phyloP scores from a whole-genome alignment of 2,329 filamentous ascomycete species.

The Chaetothyriales sp. region DNA sequence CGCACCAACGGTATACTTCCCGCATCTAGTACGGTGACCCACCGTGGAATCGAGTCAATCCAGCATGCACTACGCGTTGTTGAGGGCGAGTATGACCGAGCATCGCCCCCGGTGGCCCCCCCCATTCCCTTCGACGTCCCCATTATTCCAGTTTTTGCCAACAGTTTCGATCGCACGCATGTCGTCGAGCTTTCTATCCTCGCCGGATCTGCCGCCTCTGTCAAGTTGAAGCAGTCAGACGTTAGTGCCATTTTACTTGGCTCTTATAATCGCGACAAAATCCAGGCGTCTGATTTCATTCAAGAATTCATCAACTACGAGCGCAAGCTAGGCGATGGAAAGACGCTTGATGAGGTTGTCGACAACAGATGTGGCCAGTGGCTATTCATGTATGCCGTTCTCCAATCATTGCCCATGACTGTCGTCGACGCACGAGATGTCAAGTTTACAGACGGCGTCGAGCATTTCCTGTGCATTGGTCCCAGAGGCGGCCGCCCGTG shows the following conservation, averaged over 20 bases:
- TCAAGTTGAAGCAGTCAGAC: constrained; percentile 64
- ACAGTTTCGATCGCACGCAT: constrained; percentile 44
- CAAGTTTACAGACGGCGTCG: constrained; percentile 32
- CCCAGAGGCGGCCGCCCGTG: constrained; percentile 36
- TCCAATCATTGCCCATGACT: constrained; percentile 36
- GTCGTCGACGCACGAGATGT: constrained; percentile 37
- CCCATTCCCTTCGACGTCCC: constrained; percentile 85
- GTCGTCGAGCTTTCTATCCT: constrained; percentile 36
- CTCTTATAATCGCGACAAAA: constrained; percentile 66
- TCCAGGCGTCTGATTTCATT: constrained; percentile 34
- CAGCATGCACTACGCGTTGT: constrained; percentile 62
- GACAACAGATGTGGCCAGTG: constrained; percentile 38
- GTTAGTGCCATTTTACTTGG: constrained; percentile 62
- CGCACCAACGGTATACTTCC: constrained; percentile 55
- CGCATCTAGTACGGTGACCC: constrained; percentile 39
- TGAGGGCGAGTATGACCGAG: constrained; percentile 77
- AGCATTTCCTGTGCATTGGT: constrained; percentile 38
- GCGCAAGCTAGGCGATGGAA: constrained; percentile 30
- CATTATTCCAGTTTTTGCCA: constrained; percentile 55
- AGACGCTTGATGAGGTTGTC: constrained; percentile 31
- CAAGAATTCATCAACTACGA: constrained; percentile 37
- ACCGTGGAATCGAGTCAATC: constrained; percentile 42
- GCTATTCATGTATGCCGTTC: constrained; percentile 38
- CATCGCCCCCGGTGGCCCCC: constrained; percentile 75
- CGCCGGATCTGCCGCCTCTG: constrained; percentile 22